A percentile compares a stretch with the other conserved stretches of the same genome.
phyloP scores from a whole-genome alignment of 768 basidiomycete genomes.

The Postia placenta region DNA sequence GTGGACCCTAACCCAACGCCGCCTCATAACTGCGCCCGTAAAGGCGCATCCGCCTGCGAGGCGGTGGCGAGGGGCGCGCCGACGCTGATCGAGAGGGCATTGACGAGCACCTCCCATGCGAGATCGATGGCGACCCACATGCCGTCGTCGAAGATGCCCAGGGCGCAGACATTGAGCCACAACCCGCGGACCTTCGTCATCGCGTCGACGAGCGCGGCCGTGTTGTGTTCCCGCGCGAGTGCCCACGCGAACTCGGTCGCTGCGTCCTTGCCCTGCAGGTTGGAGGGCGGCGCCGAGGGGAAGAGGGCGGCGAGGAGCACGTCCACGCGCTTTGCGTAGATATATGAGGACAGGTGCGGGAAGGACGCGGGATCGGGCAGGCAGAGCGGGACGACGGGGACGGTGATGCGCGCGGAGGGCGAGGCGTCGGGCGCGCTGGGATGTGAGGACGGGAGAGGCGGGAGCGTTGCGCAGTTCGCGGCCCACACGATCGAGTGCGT shows the following conservation, averaged over 20 bases:
- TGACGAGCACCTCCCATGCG: conserved; percentile 63
- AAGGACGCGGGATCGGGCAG: conserved; percentile 71
- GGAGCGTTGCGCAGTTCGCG: conserved; percentile 52
- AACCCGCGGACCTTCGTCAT: conserved; percentile 51
- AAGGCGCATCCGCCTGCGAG: neutral
- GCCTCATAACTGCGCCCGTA: neutral
- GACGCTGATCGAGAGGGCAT: conserved; percentile 25
- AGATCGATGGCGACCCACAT: conserved; percentile 65
- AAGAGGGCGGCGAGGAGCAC: conserved; percentile 58
- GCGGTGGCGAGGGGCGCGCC: conserved; percentile 20
- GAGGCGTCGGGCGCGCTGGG: neutral
- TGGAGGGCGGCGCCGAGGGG: conserved; percentile 35
- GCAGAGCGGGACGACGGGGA: conserved; percentile 66
- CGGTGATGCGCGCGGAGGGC: conserved; percentile 11
- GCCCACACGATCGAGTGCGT: conserved; percentile 60
- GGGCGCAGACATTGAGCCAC: conserved; percentile 65
- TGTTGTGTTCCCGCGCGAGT: conserved; percentile 21
- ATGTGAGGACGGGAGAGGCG: conserved; percentile 37
- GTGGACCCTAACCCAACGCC: too few relatives aligned
- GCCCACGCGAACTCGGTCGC: conserved; percentile 11
- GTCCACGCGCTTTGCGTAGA: conserved; percentile 61
- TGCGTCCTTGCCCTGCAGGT: conserved; percentile 1
- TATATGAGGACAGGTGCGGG: conserved; percentile 53
- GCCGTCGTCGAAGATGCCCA: conserved; percentile 61
- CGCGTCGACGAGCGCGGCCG: conserved; percentile 42